phyloP scores from a whole-genome alignment of 1,284 basidiomycete genomes.

The Cutaneotrichosporon spelunceum region DNA sequence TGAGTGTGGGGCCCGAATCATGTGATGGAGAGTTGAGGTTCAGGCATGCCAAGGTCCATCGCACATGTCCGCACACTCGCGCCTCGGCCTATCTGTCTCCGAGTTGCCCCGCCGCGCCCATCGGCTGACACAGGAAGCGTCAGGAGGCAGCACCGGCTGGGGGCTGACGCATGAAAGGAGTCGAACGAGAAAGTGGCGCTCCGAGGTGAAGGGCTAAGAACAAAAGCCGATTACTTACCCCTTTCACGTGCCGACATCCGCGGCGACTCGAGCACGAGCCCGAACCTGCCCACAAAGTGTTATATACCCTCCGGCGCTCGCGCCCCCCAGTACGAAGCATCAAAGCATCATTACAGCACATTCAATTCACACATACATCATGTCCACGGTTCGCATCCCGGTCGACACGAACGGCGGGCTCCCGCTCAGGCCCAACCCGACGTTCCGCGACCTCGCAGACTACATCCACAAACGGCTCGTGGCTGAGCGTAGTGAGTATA shows the following conservation, averaged over 20 bases:
- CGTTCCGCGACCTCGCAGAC: neutral
- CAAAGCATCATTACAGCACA: neutral
- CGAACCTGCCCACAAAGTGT: neutral
- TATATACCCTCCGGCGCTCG: neutral
- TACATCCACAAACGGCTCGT: neutral
- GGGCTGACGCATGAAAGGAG: no score
- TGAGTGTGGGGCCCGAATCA: no score
- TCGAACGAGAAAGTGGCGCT: neutral
- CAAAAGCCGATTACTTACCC: neutral
- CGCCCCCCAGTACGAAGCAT: neutral
- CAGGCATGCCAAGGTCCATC: no score
- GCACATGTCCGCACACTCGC: no score
- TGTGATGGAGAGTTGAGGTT: no score
- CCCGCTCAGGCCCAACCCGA: neutral
- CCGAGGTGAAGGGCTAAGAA: neutral
- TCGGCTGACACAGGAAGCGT: neutral
- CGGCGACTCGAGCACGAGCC: no score
- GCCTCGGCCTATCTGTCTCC: neutral
- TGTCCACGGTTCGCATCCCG: conserved; percentile 3
- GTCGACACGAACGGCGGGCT: neutral
- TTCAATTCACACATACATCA: neutral
- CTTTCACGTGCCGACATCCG: neutral
- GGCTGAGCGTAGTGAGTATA: neutral
- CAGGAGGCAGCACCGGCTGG: neutral
- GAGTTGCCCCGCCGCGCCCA: neutral